Percentiles rank a stretch among this genome's conserved stretches.
Evolutionary conservation across 2,329 filamentous ascomycete species (phyloP).

Genomic region (Arthrobotrys iridis): DNA sequence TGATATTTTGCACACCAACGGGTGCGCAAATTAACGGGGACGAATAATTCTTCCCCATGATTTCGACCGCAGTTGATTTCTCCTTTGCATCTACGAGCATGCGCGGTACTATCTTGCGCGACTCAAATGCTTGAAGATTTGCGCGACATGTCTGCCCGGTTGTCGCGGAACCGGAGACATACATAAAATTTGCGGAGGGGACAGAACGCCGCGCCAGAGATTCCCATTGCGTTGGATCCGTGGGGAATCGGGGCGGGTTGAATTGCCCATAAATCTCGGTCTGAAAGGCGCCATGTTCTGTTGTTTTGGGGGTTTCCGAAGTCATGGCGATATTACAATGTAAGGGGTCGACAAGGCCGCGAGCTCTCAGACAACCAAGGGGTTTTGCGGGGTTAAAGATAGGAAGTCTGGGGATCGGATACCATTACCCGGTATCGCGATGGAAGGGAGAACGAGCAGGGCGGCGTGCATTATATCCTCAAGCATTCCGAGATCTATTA

Average conservation of each 20-base stretch:
- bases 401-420: slow-evolving; percentile 1
- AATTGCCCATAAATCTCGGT: slow-evolving; percentile 51
- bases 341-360: not conserved
- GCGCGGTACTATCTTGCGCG: slow-evolving; percentile 46
- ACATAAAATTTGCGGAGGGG: slow-evolving; percentile 45
- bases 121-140: slow-evolving; percentile 43
- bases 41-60: slow-evolving; percentile 48
- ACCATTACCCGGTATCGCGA: slow-evolving; percentile 24
- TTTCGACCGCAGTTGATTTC: slow-evolving; percentile 49
- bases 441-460: slow-evolving; percentile 1
- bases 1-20: slow-evolving; percentile 74
- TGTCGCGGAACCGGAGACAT: slow-evolving; percentile 48
- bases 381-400: not conserved
- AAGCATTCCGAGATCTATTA: slow-evolving; percentile 41
- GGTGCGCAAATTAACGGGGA: slow-evolving; percentile 65
- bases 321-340: not conserved
- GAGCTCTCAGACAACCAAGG: not conserved
- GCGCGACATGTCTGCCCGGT: slow-evolving; percentile 43
- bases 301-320: slow-evolving; percentile 25
- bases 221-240: slow-evolving; percentile 52
- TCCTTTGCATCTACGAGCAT: slow-evolving; percentile 45
- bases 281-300: slow-evolving; percentile 47
- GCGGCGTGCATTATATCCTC: slow-evolving; percentile 11
- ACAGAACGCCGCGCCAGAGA: slow-evolving; percentile 45
- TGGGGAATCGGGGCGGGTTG: slow-evolving; percentile 48